Evolutionary conservation across 371 early-diverging fungal species (phyloP).

Genomic region (Chytridiales sp.): DNA sequence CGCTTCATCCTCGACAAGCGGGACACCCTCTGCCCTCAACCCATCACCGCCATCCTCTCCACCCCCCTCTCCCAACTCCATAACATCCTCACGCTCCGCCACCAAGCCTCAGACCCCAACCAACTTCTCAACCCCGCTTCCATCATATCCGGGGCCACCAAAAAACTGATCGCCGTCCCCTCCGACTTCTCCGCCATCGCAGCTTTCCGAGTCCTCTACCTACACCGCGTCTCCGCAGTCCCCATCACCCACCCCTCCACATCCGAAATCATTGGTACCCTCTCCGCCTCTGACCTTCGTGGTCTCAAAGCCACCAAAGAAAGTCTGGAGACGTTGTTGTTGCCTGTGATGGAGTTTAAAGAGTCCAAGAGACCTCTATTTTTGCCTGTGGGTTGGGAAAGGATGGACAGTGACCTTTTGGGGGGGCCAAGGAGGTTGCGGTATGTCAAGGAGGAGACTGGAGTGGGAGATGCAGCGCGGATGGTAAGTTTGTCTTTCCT

Average conservation of each 20-base stretch:
- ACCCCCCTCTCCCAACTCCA: constrained; percentile 19
- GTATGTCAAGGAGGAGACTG: constrained; percentile 8
- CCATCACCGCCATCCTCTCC: constrained; percentile 10
- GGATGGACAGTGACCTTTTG: neutral
- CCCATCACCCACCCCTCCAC: constrained; percentile 33
- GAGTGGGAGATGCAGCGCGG: constrained; percentile 24
- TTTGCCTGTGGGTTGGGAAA: too few species aligned
- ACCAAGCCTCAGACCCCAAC: neutral
- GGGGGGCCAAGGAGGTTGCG: constrained; percentile 41
- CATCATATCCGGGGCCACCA: neutral
- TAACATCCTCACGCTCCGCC: neutral
- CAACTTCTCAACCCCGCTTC: too few species aligned
- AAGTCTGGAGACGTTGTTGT: constrained; percentile 30
- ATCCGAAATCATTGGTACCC: constrained; percentile 43
- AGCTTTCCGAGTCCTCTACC: constrained; percentile 38
- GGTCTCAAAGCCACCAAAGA: constrained; percentile 34
- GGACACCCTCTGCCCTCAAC: constrained; percentile 8
- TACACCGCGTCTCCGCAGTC: constrained; percentile 38
- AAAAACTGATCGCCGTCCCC: neutral
- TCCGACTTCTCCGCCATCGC: too few species aligned
- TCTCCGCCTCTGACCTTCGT: constrained; percentile 47
- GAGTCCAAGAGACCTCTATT: too few species aligned
- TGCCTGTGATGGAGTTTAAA: constrained; percentile 41
- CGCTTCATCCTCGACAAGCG: constrained; percentile 27
- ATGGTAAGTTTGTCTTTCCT: too few species aligned